Conservation (phyloP, 2,329 filamentous ascomycete species). For the Magnaporthiopsis poae region DNA sequence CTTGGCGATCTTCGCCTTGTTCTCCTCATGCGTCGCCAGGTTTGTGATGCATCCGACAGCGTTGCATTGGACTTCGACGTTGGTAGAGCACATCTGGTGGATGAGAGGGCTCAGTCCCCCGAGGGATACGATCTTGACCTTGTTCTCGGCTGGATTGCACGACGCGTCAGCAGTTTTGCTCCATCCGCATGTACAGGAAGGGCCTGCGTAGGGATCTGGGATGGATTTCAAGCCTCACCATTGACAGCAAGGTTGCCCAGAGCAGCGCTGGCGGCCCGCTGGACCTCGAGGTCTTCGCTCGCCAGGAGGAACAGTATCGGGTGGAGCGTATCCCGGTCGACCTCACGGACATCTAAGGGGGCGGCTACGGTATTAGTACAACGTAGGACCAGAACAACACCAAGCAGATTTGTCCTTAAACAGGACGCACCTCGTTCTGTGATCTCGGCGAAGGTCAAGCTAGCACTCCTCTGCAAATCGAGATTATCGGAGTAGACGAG, state of each 20-base stretch:
- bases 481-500: conserved; percentile 98
- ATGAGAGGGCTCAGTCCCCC: conserved; percentile 86
- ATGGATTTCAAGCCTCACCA: conserved; percentile 48
- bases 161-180: conserved; percentile 29
- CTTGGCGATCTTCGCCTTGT: conserved; percentile 95
- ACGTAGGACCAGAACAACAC: too few relatives aligned
- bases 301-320: conserved; percentile 92
- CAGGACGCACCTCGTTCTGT: conserved; percentile 75
- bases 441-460: conserved; percentile 96
- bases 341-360: conserved; percentile 81
- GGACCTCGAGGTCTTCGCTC: conserved; percentile 92
- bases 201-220: not conserved
- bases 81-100: conserved; percentile 93
- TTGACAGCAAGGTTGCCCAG: conserved; percentile 94
- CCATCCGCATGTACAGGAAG: not conserved
- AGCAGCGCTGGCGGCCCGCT: conserved; percentile 89
- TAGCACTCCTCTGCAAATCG: conserved; percentile 91
- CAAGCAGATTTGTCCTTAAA: too few relatives aligned
- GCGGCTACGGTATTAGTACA: not conserved
- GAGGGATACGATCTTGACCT: conserved; percentile 87
- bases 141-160: conserved; percentile 75
- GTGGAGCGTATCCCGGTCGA: conserved; percentile 87
- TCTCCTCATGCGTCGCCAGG: conserved; percentile 93
- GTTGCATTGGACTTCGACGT: conserved; percentile 98
- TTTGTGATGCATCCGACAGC: conserved; percentile 98